Evolutionary conservation across 257 asterid genomes (phyloP).

Genomic region (Fraxinus pennsylvanica): DNA sequence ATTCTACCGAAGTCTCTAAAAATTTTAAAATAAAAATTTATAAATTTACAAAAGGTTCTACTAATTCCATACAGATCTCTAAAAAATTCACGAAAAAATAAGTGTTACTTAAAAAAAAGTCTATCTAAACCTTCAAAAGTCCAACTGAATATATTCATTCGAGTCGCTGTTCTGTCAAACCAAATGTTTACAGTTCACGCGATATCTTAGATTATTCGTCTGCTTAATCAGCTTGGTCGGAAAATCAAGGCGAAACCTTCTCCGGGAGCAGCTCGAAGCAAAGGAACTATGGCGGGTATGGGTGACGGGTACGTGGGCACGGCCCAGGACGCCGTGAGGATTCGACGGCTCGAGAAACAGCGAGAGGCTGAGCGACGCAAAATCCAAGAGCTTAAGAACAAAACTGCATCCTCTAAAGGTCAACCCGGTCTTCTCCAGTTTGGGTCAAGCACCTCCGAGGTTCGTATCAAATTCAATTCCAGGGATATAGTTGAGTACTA

Average conservation of each 20-base stretch:
- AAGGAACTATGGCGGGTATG: constrained; percentile 82
- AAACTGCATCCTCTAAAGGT: constrained; percentile 75
- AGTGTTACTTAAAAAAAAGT: no score
- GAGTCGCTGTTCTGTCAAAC: background rate
- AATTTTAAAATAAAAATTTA: no score
- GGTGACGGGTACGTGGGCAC: constrained; percentile 99
- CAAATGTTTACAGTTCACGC: background rate
- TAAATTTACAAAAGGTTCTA: no score
- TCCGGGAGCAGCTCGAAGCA: background rate
- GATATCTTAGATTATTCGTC: background rate
- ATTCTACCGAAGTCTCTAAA: no score
- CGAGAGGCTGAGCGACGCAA: constrained; percentile 97
- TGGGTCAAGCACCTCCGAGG: constrained; percentile 99
- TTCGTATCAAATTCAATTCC: constrained; percentile 8
- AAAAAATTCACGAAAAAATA: no score
- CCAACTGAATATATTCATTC: no score
- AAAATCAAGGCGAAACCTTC: background rate
- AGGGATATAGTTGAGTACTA: background rate
- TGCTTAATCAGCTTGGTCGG: background rate
- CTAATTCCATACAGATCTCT: no score
- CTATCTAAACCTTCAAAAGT: no score
- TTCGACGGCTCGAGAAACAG: constrained; percentile 96
- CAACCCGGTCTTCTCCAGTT: constrained; percentile 96
- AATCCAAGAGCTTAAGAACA: constrained; percentile 92
- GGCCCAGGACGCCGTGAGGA: constrained; percentile 92